Evolutionary conservation across 768 basidiomycete genomes (phyloP).

Genomic region (Crepidotus variabilis): DNA sequence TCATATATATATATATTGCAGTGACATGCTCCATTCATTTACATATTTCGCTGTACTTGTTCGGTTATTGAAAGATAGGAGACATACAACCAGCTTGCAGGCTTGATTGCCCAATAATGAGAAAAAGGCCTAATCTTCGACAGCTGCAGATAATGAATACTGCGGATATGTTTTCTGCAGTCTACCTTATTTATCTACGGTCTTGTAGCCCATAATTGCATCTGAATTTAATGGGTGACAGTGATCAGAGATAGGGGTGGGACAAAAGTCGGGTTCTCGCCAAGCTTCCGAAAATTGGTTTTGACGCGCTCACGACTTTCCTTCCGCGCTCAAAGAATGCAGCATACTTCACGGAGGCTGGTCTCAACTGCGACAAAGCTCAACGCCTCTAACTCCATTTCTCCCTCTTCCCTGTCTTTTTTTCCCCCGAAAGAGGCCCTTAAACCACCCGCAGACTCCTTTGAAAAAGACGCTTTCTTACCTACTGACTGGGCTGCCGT

Average conservation of each 20-base stretch:
- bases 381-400: slow-evolving; percentile 34
- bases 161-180: no score
- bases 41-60: no score
- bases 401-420: slow-evolving; percentile 45
- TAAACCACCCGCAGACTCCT: slow-evolving; percentile 23
- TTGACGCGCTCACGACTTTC: not conserved
- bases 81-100: no score
- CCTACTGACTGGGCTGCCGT: slow-evolving; percentile 65
- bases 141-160: no score
- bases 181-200: no score
- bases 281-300: not conserved
- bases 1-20: no score
- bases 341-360: not conserved
- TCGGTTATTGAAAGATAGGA: no score
- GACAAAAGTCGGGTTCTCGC: not conserved
- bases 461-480: slow-evolving; percentile 45
- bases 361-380: not conserved
- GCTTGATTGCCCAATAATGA: no score
- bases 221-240: no score
- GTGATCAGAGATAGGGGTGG: not conserved
- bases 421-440: slow-evolving; percentile 62
- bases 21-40: no score
- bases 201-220: no score
- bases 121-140: no score
- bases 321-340: not conserved